Evolutionary conservation across 2,329 filamentous ascomycete genomes (phyloP), one percentile per base, ranked within the genome.

Genomic region (Hirsutella rhossiliensis): DNA sequence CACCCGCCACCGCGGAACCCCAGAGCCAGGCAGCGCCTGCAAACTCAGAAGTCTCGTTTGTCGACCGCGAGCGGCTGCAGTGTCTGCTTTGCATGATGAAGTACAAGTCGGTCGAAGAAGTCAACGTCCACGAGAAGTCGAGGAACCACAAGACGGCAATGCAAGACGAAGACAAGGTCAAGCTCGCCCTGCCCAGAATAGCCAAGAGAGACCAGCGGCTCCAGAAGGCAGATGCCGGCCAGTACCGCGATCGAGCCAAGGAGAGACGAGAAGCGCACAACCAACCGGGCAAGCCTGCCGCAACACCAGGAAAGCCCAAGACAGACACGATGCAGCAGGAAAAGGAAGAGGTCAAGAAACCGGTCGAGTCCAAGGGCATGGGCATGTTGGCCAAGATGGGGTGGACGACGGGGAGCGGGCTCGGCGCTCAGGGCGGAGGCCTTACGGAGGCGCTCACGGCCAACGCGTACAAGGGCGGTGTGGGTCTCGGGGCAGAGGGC

Each of bases 361-460:
- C 54, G 3, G 39, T 47, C 11, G 57, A 56, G 29, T 79, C 76
- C 31, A 84, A 82, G 59, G 80, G 81, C 12, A 78, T 78, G 0
- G 76, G 77, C 3, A 69, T 86, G 55, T 66, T 87, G 34, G 76
- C 78, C 34, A 86, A 85, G 66, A 83, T 84, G 76, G 82, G 82
- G 23, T 86, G 81, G 81, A 76, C 66, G 19, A 67, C 71, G 1
- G 82, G 82, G 9, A 69, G 73, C 45, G 81, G 82, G 0, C 66
- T 86, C 4, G 82, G 82, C 2, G 78, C 74, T 0, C 71, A 74
- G 39, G 78, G 76, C 6, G 71, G 71, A 6, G 82, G 82, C 0
- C 70, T 76, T 38, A 82, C 75, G 0, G 74, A 80, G 42, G 78
- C 77, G 4, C 76, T 86, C 43, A 71, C 73, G 28, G 79, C 79